Base-by-base conservation (phyloP, 2,329 filamentous ascomycete species). In the Beauveria bassiana region DNA sequence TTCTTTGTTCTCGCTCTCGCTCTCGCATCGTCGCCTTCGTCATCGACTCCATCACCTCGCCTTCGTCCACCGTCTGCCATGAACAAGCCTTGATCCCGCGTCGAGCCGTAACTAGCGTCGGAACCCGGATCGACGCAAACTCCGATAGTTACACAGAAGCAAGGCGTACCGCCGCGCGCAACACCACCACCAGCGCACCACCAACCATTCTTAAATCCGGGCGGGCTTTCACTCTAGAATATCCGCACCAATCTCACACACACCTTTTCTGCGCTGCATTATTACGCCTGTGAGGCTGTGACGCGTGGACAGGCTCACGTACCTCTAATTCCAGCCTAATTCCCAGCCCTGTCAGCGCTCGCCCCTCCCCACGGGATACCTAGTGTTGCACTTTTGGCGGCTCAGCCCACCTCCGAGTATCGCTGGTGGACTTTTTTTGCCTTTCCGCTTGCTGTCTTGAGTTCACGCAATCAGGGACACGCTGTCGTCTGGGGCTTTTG, bases 401-500 rank as follows among this genome's bases (percentile, higher is more conserved):
- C 49, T 52, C 49, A 52, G 16, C 49, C 31, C 12, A 38, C 34
- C 34, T 38, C 14, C 14, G 34, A 38, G 34, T 14, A 38, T 20
- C 45, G 56, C 46, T 51, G 47, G 57, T 53, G 47, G 47, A 46
- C 57, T 53, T 60, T 59, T 22, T 52, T 38, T 34, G 28, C 38
- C 57, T 60, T 34, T 40, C 8, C 50, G 40, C 50, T 42, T 40
- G 49, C 52, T 20, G 24, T 5, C 31, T 51, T 42, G 46, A 40
- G 43, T 40, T 57, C 43, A n/a, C 52, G 52, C 59, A 61, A 61
- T 45, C 52, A 54, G 46, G 52, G 50, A 61, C 45, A 40, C 28
- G 59, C 20, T 60, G 62, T 63, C 63, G 64, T 64, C 64, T 62
- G 68, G 65, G 67, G 63, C 63, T 65, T 67, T 45, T 62, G 22